Percentiles rank a stretch among this genome's conserved stretches.
Evolutionary conservation across 129 eudicot genomes (phyloP).

Genomic region (Mikania micrantha): DNA sequence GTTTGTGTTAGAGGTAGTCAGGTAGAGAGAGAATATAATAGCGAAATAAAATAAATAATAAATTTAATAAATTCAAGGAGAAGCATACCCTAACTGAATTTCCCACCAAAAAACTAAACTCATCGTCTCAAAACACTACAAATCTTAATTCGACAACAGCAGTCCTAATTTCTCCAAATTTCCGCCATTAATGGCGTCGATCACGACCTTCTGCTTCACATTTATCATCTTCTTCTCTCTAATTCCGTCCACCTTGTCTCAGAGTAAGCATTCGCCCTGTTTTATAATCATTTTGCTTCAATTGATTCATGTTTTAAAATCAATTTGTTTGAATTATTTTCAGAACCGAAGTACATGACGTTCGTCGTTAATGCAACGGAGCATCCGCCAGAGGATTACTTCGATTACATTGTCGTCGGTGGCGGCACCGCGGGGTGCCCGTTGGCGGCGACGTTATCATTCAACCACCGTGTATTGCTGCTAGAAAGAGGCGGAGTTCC

Average conservation of each 20-base stretch:
- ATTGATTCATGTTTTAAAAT: not conserved
- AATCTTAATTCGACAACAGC: not conserved
- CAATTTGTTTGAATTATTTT: not conserved
- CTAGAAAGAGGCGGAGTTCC: constrained; percentile 84
- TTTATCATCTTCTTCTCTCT: constrained; percentile 12
- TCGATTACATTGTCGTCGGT: constrained; percentile 74
- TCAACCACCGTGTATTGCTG: constrained; percentile 43
- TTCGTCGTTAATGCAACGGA: constrained; percentile 64
- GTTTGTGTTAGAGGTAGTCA: no score
- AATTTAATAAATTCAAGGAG: no score
- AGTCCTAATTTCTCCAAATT: not conserved
- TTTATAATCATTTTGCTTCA: not conserved
- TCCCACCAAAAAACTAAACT: constrained; percentile 22
- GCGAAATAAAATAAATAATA: no score
- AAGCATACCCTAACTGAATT: constrained; percentile 15
- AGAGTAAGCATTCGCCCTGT: not conserved
- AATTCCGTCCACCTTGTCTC: constrained; percentile 20
- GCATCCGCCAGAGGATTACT: constrained; percentile 56
- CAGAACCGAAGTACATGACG: constrained; percentile 55
- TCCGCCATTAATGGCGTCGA: constrained; percentile 20
- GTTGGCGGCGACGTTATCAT: constrained; percentile 71
- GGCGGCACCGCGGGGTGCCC: constrained; percentile 96
- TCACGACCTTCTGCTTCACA: not conserved
- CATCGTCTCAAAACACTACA: not conserved
- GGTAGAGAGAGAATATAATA: no score